A percentile compares a stretch with the other conserved stretches of the same genome.
Conservation (phyloP, 495 filamentous ascomycete genomes). For the Lindgomyces ingoldianus region DNA sequence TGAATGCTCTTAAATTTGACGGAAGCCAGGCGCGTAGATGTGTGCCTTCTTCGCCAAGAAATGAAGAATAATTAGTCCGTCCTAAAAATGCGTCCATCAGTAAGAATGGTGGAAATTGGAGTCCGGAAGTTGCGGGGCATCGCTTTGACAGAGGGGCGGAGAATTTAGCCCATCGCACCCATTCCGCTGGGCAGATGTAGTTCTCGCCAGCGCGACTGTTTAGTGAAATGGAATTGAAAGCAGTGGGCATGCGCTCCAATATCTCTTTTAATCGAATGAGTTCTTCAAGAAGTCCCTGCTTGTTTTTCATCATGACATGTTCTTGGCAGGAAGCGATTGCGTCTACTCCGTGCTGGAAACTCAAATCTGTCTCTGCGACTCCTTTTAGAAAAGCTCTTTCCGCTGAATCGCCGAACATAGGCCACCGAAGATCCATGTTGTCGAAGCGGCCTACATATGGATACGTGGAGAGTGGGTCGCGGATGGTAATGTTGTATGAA, state of each 20-base stretch:
- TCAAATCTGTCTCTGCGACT: slow-evolving; percentile 39
- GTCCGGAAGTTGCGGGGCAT: slow-evolving; percentile 52
- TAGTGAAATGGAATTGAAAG: slow-evolving; percentile 54
- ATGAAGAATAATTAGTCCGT: slow-evolving; percentile 52
- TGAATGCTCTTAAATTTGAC: slow-evolving; percentile 54
- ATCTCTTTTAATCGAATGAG: slow-evolving; percentile 54
- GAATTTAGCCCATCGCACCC: slow-evolving; percentile 50
- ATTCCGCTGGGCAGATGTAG: slow-evolving; percentile 41
- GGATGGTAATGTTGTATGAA: slow-evolving; percentile 54
- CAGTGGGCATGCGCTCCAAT: slow-evolving; percentile 53
- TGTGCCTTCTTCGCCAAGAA: slow-evolving; percentile 51
- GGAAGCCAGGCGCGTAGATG: slow-evolving; percentile 55
- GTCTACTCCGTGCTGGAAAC: slow-evolving; percentile 41
- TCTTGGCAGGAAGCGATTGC: slow-evolving; percentile 51
- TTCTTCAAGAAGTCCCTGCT: slow-evolving; percentile 52
- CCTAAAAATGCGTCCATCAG: slow-evolving; percentile 56
- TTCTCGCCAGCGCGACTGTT: slow-evolving; percentile 52
- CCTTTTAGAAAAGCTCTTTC: slow-evolving; percentile 50
- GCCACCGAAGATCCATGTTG: slow-evolving; percentile 55
- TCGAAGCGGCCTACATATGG: slow-evolving; percentile 53
- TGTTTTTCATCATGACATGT: slow-evolving; percentile 52
- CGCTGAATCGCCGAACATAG: slow-evolving; percentile 52
- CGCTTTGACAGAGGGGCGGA: slow-evolving; percentile 52
- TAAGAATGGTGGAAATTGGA: slow-evolving; percentile 53
- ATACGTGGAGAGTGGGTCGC: slow-evolving; percentile 48